Evolutionary conservation across 2,329 filamentous ascomycete genomes (phyloP), one percentile per base, ranked within the genome.

Genomic region (Penicillium hordei): DNA sequence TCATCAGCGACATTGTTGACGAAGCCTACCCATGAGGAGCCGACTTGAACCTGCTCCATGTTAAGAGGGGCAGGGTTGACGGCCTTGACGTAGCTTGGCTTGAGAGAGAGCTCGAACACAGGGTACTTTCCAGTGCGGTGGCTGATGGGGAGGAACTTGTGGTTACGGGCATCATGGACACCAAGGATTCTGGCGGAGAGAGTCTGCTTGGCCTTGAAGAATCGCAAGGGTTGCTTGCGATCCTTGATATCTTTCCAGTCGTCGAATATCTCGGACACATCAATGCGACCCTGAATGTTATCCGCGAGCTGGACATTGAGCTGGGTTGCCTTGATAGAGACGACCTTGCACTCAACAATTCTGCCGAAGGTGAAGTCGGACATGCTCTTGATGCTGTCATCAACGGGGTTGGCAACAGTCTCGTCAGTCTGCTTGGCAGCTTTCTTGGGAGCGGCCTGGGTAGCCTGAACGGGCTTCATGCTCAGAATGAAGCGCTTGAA

Each of bases 201-300:
- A 45, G 86, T 78, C 57, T 93, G 85, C 65, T 90, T 89, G 50
- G 82, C 79, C 60, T 85, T 83, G 76, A 96, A 95, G 61, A 84
- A 83, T 55, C 81, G 80, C n/a, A 97, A 80, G 1, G 94, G 93
- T 29, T 86, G 81, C 75, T 93, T 96, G 57, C 87, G 84, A 70
- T 97, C 86, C 55, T 86, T 82, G 68, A 99, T 94, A 43, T 93
- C 88, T 46, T 95, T 89, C 88, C 89, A 97, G 12, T 81, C 82
- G 72, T 97, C 90, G 72, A 96, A 99, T 13, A 93, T 78, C 72
- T 97, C 91, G 1, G 94, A 95, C 6, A 94, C 85, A 70, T 97
- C 93, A 59, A 99, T 87, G 19, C 94, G 90, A n/a, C 93, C 94
- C 71, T 95, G 90, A 9, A 96, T 82, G 63, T 92, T 91, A 69